phyloP scores from a whole-genome alignment of 139 green algal genomes.

The Choricystis sp. region DNA sequence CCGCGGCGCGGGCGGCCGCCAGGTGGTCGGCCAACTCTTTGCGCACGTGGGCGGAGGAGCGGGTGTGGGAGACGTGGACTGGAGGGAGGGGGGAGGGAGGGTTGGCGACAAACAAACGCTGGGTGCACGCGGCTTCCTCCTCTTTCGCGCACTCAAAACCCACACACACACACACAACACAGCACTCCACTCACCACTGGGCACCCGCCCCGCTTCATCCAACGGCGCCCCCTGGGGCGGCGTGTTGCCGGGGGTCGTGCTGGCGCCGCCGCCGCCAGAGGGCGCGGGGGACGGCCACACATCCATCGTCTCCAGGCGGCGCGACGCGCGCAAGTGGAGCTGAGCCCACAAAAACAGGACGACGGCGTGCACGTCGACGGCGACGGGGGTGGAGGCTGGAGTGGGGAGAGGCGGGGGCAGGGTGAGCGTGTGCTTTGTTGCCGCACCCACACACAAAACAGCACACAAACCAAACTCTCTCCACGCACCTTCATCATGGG shows the following conservation, averaged over 20 bases:
- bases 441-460: background rate
- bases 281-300: constrained; percentile 39
- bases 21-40: constrained; percentile 27
- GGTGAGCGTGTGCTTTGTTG: background rate
- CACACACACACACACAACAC: too few species aligned
- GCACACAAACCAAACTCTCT: background rate
- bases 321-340: constrained; percentile 40
- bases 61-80: background rate
- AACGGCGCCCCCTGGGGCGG: too few species aligned
- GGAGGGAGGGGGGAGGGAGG: background rate
- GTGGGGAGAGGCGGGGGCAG: background rate
- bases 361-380: constrained; percentile 37
- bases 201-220: too few species aligned
- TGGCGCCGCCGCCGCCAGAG: too few species aligned
- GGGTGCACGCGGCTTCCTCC: background rate
- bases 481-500: background rate
- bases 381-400: constrained; percentile 7
- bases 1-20: constrained; percentile 18
- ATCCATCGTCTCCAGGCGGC: constrained; percentile 43
- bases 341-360: constrained; percentile 51
- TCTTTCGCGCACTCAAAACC: too few species aligned
- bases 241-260: too few species aligned
- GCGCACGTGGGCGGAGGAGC: constrained; percentile 4
- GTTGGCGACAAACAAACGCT: background rate
- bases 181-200: too few species aligned